Percentiles rank a stretch among this genome's conserved stretches.
Evolutionary conservation across 2,329 filamentous ascomycete species (phyloP).

Genomic region (Fusarium solani-melongenae): DNA sequence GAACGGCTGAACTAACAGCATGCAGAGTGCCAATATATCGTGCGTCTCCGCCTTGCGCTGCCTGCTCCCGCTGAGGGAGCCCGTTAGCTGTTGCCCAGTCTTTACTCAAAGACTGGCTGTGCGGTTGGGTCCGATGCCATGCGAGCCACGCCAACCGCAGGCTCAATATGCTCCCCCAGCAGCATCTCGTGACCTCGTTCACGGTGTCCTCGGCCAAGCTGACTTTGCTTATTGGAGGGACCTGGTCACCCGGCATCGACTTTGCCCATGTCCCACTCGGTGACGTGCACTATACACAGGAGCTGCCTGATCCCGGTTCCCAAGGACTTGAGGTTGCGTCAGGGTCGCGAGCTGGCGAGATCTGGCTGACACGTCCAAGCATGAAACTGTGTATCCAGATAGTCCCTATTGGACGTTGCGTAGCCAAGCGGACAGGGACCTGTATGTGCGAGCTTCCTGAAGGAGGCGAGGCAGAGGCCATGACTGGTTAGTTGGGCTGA

Average conservation of each 20-base stretch:
- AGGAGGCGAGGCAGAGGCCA: conserved; percentile 1
- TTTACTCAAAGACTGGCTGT: conserved; percentile 30
- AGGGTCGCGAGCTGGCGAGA: conserved; percentile 29
- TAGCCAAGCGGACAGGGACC: conserved; percentile 1
- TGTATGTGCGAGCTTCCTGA: not conserved
- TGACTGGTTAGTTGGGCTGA: conserved; percentile 22
- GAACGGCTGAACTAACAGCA: conserved; percentile 34
- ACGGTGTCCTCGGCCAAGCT: conserved; percentile 25
- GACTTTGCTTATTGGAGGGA: conserved; percentile 28
- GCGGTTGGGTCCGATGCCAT: conserved; percentile 29
- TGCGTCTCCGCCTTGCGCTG: conserved; percentile 4
- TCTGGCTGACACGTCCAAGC: conserved; percentile 17
- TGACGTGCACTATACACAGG: conserved; percentile 30
- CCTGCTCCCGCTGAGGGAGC: not conserved
- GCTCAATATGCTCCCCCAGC: conserved; percentile 8
- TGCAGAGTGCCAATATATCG: conserved; percentile 1
- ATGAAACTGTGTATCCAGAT: conserved; percentile 19
- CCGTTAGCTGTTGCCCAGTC: conserved; percentile 12
- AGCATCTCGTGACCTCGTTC: conserved; percentile 38
- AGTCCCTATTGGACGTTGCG: conserved; percentile 22
- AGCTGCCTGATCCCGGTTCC: conserved; percentile 26
- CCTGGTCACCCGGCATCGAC: conserved; percentile 29
- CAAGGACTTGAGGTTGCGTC: conserved; percentile 21
- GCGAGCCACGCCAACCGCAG: conserved; percentile 9
- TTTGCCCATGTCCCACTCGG: conserved; percentile 23